These are phyloP conservation scores for Lentinus brumalis DNA, from an alignment of 768 basidiomycete species.

Conservation along the genomic window DNA sequence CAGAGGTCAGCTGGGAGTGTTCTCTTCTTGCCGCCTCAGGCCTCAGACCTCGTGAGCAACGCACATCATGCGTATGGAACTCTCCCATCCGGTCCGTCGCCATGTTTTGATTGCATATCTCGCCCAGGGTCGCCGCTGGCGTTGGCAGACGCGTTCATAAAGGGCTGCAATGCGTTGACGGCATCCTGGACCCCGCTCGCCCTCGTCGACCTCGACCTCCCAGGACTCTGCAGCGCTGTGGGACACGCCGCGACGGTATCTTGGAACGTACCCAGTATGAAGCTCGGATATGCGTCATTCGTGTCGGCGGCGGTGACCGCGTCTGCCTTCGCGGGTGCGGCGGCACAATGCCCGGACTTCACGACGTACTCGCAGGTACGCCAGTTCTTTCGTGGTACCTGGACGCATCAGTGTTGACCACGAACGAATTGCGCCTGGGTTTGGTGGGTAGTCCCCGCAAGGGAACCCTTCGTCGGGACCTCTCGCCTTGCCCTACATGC, in stretches of 20 bases:
- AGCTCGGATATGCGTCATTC: constrained; percentile 24
- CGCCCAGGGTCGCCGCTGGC: constrained; percentile 3
- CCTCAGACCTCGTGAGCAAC: constrained; percentile 13
- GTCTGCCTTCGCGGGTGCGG: constrained; percentile 21
- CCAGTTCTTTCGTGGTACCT: not conserved
- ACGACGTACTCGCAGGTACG: constrained; percentile 58
- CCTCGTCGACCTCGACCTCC: not conserved
- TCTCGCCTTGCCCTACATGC: constrained; percentile 69
- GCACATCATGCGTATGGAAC: constrained; percentile 5
- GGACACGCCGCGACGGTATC: not conserved
- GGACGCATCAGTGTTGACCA: constrained; percentile 20
- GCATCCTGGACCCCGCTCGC: constrained; percentile 1
- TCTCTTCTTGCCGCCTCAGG: not conserved
- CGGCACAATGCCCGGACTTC: constrained; percentile 59
- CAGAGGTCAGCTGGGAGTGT: constrained; percentile 13
- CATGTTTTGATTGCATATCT: constrained; percentile 1
- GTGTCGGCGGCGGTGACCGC: constrained; percentile 25
- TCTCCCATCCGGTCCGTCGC: constrained; percentile 12
- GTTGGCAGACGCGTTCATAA: constrained; percentile 13
- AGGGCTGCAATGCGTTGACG: not conserved
- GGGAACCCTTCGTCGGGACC: constrained; percentile 61
- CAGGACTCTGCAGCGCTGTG: not conserved
- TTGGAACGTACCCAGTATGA: constrained; percentile 23
- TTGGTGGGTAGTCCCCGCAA: constrained; percentile 50
- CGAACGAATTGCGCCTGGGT: not conserved